Evolutionary conservation across 2,329 filamentous ascomycete species (phyloP).

Genomic region (Xylaria digitata): DNA sequence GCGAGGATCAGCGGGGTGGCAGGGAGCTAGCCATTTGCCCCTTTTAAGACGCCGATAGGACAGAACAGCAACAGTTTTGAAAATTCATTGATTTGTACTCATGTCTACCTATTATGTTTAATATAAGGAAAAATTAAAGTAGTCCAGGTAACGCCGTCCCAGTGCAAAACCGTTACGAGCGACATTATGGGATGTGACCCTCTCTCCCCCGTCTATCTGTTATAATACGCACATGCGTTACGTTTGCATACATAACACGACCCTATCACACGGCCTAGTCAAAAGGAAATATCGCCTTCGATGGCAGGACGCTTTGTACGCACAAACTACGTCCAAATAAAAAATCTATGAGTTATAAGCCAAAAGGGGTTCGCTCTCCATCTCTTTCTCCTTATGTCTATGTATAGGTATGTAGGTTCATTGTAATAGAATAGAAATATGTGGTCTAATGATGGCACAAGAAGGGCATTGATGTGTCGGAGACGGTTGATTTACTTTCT

Average conservation of each 20-base stretch:
- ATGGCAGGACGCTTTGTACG: not conserved
- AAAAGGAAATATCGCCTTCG: constrained; percentile 3
- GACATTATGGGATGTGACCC: not conserved
- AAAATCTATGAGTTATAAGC: constrained; percentile 7
- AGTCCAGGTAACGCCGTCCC: constrained; percentile 24
- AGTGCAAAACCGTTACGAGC: constrained; percentile 21
- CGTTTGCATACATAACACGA: not conserved
- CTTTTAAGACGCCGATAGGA: not conserved
- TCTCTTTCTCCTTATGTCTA: constrained; percentile 13
- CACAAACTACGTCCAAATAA: not conserved
- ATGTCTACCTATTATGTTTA: not conserved
- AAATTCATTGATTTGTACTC: not conserved
- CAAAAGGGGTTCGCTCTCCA: not conserved
- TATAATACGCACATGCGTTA: constrained; percentile 23
- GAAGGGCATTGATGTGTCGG: constrained; percentile 13
- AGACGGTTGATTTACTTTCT: constrained; percentile 3
- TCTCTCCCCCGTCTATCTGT: not conserved
- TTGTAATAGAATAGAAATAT: constrained; percentile 9
- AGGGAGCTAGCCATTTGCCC: too few relatives aligned
- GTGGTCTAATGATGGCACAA: constrained; percentile 13
- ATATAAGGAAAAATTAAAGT: not conserved
- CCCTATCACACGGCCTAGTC: constrained; percentile 17
- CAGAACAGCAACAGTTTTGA: not conserved
- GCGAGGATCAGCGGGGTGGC: too few relatives aligned
- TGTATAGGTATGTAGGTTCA: constrained; percentile 7